A percentile compares a stretch with the other conserved stretches of the same genome.
Evolutionary conservation across 169 alveolate species (phyloP).

Genomic region (Cryptosporidium meleagridis): DNA sequence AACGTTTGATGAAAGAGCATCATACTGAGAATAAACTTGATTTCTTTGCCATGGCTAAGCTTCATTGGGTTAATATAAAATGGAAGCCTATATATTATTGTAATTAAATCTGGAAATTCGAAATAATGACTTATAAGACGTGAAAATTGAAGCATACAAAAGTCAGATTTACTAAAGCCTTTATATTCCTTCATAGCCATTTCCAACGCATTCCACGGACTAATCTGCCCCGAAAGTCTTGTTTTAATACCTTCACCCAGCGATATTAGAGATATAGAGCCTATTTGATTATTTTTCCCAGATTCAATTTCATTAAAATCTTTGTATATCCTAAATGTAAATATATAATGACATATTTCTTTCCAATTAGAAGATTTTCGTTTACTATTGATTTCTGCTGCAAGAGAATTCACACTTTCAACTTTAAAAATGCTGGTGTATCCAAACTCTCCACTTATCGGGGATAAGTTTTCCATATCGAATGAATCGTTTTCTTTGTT

Average conservation of each 20-base stretch:
- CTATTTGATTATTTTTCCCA: neutral
- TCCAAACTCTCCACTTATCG: slow-evolving; percentile 45
- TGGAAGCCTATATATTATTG: slow-evolving; percentile 57
- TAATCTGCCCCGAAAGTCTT: slow-evolving; percentile 66
- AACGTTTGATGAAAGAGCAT: slow-evolving; percentile 52
- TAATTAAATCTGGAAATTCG: slow-evolving; percentile 25
- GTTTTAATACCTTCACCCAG: slow-evolving; percentile 70
- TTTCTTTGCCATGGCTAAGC: slow-evolving; percentile 42
- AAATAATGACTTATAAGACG: slow-evolving; percentile 14
- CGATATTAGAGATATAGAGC: slow-evolving; percentile 48
- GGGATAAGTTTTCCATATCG: slow-evolving; percentile 43
- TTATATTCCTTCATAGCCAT: neutral
- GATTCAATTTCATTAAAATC: neutral
- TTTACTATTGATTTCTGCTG: slow-evolving; percentile 12
- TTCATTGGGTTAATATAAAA: slow-evolving; percentile 10
- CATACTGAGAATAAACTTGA: slow-evolving; percentile 24
- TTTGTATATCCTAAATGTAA: slow-evolving; percentile 35
- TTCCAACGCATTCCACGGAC: slow-evolving; percentile 68
- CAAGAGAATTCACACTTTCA: slow-evolving; percentile 53
- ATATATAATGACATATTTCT: slow-evolving; percentile 31
- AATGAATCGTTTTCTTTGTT: slow-evolving; percentile 8
- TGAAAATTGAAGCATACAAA: slow-evolving; percentile 18
- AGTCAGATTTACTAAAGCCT: neutral
- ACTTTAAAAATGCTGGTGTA: slow-evolving; percentile 10
- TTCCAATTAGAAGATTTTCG: slow-evolving; percentile 39